Base-by-base conservation (phyloP, 306 rosid species). In the Dalbergia cochinchinensis region DNA sequence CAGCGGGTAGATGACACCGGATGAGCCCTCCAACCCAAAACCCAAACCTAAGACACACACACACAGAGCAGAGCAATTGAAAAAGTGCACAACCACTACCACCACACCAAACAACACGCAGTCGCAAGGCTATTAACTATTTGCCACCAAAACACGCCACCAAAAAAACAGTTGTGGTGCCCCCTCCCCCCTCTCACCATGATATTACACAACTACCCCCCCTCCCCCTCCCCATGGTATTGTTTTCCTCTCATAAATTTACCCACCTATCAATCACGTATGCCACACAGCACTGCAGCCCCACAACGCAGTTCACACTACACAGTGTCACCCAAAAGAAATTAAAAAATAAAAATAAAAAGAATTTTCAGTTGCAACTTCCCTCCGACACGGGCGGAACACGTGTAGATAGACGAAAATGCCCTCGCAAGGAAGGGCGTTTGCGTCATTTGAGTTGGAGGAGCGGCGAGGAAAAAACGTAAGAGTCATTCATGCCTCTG, bases 111-210 rank as follows among this genome's bases (percentile, higher is more conserved):
- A 86, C 85, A 77, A 78, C 15, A 82, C 78, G 83, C 83, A 20
- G 65, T n/a, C 12, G 11, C 71, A 50, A n/a, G 6, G 8, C 80
- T 61, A 73, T 73, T 86, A 80, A 89, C 95, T 91, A 87, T 72
- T 87, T 82, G 90, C 97, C 94, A 90, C 91, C 74, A 90, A 85
- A 84, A 86, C 94, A 91, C 92, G 97, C 94, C 85, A 93, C 87
- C 94, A 39, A 83, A 74, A 83, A 74, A 75, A 26, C 62, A 50
- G 80, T 66, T 31, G 42, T 31, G 47, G 55, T 53, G 70, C 20
- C 71, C 3, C 57, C 20, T 65, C 2, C 16, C 16, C 69, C 31
- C 41, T 37, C 7, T 37, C 7, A 37, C 7, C 11, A 0, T 12
- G 0, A 77, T 64, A 60, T 85, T 69, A 85, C 97, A 66, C 14